These are phyloP conservation scores for Oryza glaberrima DNA, from an alignment of 176 grass and related monocot genomes.

Conservation along the genomic window DNA sequence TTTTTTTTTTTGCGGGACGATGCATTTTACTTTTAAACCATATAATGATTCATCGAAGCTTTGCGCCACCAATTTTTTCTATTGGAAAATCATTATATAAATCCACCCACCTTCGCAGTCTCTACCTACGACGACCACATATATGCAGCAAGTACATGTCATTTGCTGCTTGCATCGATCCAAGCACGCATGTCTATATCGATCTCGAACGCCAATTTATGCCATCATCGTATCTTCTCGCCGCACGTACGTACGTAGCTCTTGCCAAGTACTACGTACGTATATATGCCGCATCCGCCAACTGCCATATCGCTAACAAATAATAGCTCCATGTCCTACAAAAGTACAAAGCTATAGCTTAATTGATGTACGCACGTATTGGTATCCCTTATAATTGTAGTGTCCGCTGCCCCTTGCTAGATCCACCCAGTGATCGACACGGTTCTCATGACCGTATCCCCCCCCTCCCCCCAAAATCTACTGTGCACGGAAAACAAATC, in stretches of 20 bases:
- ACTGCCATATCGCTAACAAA: background rate
- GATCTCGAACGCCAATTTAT: background rate
- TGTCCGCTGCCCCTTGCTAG: too few relatives aligned
- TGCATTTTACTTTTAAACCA: background rate
- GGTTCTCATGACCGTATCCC: too few relatives aligned
- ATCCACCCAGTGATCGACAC: too few relatives aligned
- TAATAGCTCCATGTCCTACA: background rate
- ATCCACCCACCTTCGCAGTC: background rate
- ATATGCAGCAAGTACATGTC: too few relatives aligned
- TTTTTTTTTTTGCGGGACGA: background rate
- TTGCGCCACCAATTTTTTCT: background rate
- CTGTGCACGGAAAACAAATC: too few relatives aligned
- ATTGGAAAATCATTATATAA: too few relatives aligned
- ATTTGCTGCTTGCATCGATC: background rate
- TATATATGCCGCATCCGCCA: background rate
- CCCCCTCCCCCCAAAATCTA: too few relatives aligned
- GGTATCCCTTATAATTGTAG: too few relatives aligned
- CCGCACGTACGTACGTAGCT: background rate
- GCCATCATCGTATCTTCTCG: background rate
- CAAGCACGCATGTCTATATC: background rate
- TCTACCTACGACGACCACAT: background rate
- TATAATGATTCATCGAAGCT: background rate
- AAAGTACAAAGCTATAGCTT: background rate
- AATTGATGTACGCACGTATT: background rate
- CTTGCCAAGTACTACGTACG: background rate